A percentile compares a stretch with the other conserved stretches of the same genome.
Conservation (phyloP, 331 rosid genomes). For the Acacia pycnantha region DNA sequence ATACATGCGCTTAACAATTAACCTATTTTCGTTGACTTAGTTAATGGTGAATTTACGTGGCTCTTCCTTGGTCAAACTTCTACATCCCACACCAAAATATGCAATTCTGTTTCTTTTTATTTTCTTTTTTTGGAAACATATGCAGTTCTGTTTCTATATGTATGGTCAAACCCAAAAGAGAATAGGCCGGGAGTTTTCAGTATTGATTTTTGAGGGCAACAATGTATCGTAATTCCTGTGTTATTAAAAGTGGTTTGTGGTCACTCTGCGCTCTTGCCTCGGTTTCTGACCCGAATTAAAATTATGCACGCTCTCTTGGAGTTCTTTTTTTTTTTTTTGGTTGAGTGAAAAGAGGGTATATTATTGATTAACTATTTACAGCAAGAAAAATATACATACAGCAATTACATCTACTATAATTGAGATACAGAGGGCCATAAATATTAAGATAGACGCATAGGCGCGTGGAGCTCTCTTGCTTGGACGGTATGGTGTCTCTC, state of each 20-base stretch:
- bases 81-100: not conserved
- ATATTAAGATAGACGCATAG: too few relatives aligned
- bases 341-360: too few relatives aligned
- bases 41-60: not conserved
- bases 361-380: too few relatives aligned
- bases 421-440: too few relatives aligned
- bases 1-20: not conserved
- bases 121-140: too few relatives aligned
- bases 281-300: not conserved
- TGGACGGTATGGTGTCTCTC: too few relatives aligned
- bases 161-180: not conserved
- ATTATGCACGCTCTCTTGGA: not conserved
- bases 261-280: not conserved
- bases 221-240: not conserved
- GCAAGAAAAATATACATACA: too few relatives aligned
- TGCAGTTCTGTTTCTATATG: not conserved
- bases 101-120: not conserved
- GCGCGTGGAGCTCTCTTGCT: too few relatives aligned
- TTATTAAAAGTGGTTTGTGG: not conserved
- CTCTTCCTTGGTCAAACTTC: not conserved
- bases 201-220: not conserved
- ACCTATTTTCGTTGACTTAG: not conserved
- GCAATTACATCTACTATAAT: too few relatives aligned
- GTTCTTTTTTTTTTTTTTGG: not conserved
- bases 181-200: not conserved